Evolutionary conservation across 2,329 filamentous ascomycete genomes (phyloP).

Genomic region (Apiospora malaysiana): DNA sequence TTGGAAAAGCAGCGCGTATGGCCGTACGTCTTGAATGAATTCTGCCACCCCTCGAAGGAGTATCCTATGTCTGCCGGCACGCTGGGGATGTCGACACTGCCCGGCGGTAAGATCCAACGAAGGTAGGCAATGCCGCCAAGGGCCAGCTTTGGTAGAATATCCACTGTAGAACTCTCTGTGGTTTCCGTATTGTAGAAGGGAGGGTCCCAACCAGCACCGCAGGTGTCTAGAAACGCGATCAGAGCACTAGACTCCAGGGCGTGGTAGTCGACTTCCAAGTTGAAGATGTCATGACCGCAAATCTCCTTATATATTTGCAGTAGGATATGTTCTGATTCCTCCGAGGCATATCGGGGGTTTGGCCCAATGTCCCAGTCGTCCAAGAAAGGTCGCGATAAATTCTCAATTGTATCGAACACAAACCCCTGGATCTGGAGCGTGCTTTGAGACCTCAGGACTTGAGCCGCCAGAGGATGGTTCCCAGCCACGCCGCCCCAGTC

Average conservation of each 20-base stretch:
- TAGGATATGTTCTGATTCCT: too few species aligned
- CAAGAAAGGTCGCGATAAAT: neutral
- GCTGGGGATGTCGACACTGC: too few species aligned
- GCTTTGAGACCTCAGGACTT: neutral
- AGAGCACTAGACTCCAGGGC: neutral
- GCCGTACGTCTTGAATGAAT: too few species aligned
- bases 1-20: too few species aligned
- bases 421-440: neutral
- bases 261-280: neutral
- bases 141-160: rapidly evolving
- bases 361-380: too few species aligned
- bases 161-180: rapidly evolving
- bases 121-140: neutral
- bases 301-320: neutral
- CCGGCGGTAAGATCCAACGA: too few species aligned
- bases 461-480: neutral
- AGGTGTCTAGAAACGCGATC: neutral
- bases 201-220: rapidly evolving
- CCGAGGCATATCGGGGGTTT: too few species aligned
- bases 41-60: too few species aligned
- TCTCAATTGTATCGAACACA: neutral
- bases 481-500: neutral
- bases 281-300: neutral
- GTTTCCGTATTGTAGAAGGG: neutral
- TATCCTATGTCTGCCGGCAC: too few species aligned